A percentile compares a stretch with the other conserved stretches of the same genome.
phyloP scores from a whole-genome alignment of 345 rosid genomes.

The Erucastrum elatum region DNA sequence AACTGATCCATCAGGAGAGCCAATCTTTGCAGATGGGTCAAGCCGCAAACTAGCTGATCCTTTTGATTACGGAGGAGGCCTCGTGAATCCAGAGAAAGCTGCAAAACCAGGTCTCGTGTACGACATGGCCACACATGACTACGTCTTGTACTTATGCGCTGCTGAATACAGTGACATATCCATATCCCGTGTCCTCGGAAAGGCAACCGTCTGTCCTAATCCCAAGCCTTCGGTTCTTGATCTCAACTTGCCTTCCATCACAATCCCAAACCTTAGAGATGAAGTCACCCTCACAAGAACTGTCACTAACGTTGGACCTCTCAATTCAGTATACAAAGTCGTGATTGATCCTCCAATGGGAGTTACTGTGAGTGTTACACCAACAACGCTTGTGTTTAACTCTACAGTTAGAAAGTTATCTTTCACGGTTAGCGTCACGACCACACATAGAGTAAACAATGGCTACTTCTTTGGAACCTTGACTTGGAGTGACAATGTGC shows the following conservation, averaged over 20 bases:
- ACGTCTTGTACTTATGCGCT: slow-evolving; percentile 50
- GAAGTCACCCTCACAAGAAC: slow-evolving; percentile 37
- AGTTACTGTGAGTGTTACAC: slow-evolving; percentile 20
- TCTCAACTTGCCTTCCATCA: slow-evolving; percentile 40
- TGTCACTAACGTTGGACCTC: slow-evolving; percentile 48
- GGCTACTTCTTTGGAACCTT: slow-evolving; percentile 52
- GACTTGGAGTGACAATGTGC: slow-evolving; percentile 42
- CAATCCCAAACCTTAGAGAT: slow-evolving; percentile 33
- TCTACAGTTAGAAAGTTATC: slow-evolving; percentile 17
- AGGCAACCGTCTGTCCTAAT: slow-evolving; percentile 28
- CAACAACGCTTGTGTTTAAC: slow-evolving; percentile 29
- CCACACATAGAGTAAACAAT: slow-evolving; percentile 36
- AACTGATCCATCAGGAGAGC: slow-evolving; percentile 41
- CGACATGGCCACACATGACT: slow-evolving; percentile 46
- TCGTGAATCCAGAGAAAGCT: slow-evolving; percentile 56
- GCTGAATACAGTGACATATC: slow-evolving; percentile 48
- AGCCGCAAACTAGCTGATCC: slow-evolving; percentile 45
- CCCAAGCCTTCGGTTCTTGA: slow-evolving; percentile 30
- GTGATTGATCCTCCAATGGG: slow-evolving; percentile 40
- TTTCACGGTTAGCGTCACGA: slow-evolving; percentile 28
- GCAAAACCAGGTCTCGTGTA: slow-evolving; percentile 58
- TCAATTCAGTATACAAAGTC: slow-evolving; percentile 35
- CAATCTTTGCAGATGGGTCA: slow-evolving; percentile 47
- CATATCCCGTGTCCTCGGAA: slow-evolving; percentile 44
- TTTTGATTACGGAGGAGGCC: slow-evolving; percentile 63